Percentiles rank a stretch among this genome's conserved stretches.
Conservation (phyloP, 495 filamentous ascomycete species). For the Penicillium ochrochloron region DNA sequence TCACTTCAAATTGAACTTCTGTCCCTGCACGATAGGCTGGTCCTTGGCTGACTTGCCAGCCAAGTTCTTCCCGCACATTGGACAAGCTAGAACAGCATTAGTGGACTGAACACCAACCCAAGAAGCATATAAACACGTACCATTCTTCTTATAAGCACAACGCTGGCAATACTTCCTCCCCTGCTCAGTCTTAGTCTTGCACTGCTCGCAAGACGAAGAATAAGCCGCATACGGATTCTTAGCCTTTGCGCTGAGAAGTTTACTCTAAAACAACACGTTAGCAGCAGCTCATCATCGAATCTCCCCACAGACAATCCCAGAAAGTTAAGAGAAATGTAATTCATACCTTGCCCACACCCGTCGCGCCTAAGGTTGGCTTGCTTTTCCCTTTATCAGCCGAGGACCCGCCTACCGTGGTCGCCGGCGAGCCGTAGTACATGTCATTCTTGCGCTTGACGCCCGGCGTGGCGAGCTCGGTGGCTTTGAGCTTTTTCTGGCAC, state of each 20-base stretch:
- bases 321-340: background rate
- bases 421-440: conserved; percentile 71
- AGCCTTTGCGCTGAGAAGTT: conserved; percentile 67
- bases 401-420: conserved; percentile 56
- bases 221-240: conserved; percentile 75
- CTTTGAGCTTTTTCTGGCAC: conserved; percentile 65
- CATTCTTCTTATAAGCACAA: conserved; percentile 69
- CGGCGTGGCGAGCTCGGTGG: conserved; percentile 61
- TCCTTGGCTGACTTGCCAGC: conserved; percentile 51
- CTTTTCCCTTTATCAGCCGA: conserved; percentile 45
- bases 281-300: background rate
- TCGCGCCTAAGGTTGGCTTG: conserved; percentile 49
- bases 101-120: background rate
- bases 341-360: conserved; percentile 45
- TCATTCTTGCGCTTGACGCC: conserved; percentile 73
- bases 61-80: conserved; percentile 67
- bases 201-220: conserved; percentile 61
- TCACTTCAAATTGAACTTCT: conserved; percentile 71
- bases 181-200: conserved; percentile 68
- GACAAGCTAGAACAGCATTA: conserved; percentile 55
- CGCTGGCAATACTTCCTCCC: conserved; percentile 66
- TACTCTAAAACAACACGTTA: conserved; percentile 54
- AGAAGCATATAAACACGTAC: conserved; percentile 39
- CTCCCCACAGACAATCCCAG: background rate
- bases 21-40: conserved; percentile 62